Base-by-base conservation (phyloP, 257 asterid genomes). In the Hygrophila difformis region DNA sequence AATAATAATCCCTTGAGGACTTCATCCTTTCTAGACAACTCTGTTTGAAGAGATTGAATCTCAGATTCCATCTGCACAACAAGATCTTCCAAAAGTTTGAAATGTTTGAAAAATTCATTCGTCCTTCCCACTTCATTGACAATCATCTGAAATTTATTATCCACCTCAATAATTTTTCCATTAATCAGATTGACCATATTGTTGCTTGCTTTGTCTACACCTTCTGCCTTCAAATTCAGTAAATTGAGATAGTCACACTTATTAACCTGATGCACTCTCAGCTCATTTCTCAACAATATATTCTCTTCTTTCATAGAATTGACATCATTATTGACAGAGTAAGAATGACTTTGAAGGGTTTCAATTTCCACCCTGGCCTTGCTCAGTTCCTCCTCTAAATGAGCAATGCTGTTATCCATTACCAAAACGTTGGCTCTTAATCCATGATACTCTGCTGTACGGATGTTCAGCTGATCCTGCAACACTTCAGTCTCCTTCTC, bases 11-110 rank as follows among this genome's bases (percentile, higher is more conserved):
- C 98, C 31, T 76, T 76, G 60, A 85, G 74, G 60, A 91, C 62
- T 46, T 80, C 88, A 64, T 86, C 98, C 67, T 86, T 91, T 75
- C 98, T 76, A 8, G 49, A 63, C 62, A 80, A 52, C 69, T 91
- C 93, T 55, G 55, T 51, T 51, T 64, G 67, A 50, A 81, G 59
- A 53, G 76, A 50, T 29, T 6, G 33, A 45, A 61, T 57, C 57
- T 78, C 73, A 29, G 84, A 73, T 62, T 69, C 70, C 56, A 80
- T 55, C 65, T 73, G 75, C 53, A 53, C 23, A 3, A 81, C 77
- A 47, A 72, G 70, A 61, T 73, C 77, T 70, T 78, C 83, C 64
- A 78, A 46, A 38, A 17, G 39, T 44, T 84, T 80, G 34, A 84
- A 43, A 59, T 78, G 88, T 35, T 67, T 74, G 58, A 66, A 16